Percentiles rank a stretch among this genome's conserved stretches.
Evolutionary conservation across 2,329 filamentous ascomycete genomes (phyloP).

Genomic region (Aspergillus sp.): DNA sequence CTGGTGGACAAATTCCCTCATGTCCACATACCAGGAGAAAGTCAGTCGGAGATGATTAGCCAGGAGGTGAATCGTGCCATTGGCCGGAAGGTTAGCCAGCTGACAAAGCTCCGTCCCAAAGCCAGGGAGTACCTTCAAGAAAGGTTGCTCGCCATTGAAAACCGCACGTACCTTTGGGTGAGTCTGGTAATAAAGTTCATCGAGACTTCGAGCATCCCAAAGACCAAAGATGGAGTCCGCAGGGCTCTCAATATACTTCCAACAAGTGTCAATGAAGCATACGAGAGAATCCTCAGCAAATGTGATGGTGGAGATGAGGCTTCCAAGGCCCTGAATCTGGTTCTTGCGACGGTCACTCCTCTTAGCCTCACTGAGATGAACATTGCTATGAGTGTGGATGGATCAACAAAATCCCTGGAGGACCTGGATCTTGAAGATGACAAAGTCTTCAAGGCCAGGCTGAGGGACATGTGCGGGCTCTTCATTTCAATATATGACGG

Average conservation of each 20-base stretch:
- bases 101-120: slow-evolving; percentile 5
- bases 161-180: slow-evolving; percentile 43
- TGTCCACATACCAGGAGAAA: slow-evolving; percentile 39
- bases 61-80: slow-evolving; percentile 40
- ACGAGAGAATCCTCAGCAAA: slow-evolving; percentile 19
- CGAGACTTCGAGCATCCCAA: slow-evolving; percentile 19
- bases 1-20: slow-evolving; percentile 23
- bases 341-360: slow-evolving; percentile 12
- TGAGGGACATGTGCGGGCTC: slow-evolving; percentile 17
- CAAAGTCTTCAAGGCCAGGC: slow-evolving; percentile 8
- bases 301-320: slow-evolving; percentile 6
- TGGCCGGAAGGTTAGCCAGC: slow-evolving; percentile 21
- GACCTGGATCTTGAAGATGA: slow-evolving; percentile 15
- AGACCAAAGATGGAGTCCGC: slow-evolving; percentile 8
- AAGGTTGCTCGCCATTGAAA: slow-evolving; percentile 1
- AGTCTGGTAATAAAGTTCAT: slow-evolving; percentile 37
- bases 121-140: slow-evolving; percentile 14
- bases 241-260: slow-evolving; percentile 20
- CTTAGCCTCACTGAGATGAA: slow-evolving; percentile 10
- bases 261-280: slow-evolving; percentile 31
- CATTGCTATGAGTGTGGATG: slow-evolving; percentile 6
- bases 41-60: slow-evolving; percentile 36
- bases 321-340: slow-evolving; percentile 14
- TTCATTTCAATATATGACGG: slow-evolving; percentile 19
- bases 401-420: slow-evolving; percentile 8